Evolutionary conservation across 176 grass and related monocot genomes (phyloP), one percentile per base, ranked within the genome.

Genomic region (Eremochloa ophiuroides): DNA sequence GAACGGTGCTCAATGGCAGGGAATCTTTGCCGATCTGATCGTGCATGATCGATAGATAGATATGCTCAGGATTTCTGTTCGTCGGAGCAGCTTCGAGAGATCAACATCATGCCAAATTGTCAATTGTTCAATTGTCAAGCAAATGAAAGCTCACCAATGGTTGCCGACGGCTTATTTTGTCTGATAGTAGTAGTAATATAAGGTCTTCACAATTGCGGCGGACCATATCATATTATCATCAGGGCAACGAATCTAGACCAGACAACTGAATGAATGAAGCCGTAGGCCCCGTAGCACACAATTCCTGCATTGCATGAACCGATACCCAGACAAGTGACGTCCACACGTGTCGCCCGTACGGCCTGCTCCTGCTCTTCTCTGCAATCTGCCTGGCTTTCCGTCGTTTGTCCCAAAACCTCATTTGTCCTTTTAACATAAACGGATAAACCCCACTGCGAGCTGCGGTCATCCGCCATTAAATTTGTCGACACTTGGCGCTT

Each of bases 151-250:
- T 71, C 23, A 10, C 50, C 28, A 35, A n/a, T n/a, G 47, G 13
- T 38, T 79, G 77, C 77, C 77, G 77, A 79, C 77, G 3, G 12
- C 31, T 48, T 16, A 20, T 48, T 79, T 66, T 66, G 62, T 33
- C 61, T 53, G 62, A 1, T 33, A 31, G 2, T 42, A 3, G 6
- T n/a, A 53, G 35, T 5, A 31, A 8, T 51, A 22, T n/a, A 37
- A 33, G 23, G 33, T 16, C 62, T 66, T 79, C 67, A 16, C 28
- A 26, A 66, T 51, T 50, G 62, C 59, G 40, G 76, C 60, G 75
- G 76, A 28, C 55, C 31, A n/a, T 17, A 13, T 7, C 23, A 40
- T 28, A 61, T 27, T 15, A 5, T 7, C 29, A 63, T 30, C 42
- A 25, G 18, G 60, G n/a, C 23, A 41, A 29, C 14, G 34, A 70